Evolutionary conservation across 345 rosid genomes (phyloP).

Genomic region (Punica granatum): DNA sequence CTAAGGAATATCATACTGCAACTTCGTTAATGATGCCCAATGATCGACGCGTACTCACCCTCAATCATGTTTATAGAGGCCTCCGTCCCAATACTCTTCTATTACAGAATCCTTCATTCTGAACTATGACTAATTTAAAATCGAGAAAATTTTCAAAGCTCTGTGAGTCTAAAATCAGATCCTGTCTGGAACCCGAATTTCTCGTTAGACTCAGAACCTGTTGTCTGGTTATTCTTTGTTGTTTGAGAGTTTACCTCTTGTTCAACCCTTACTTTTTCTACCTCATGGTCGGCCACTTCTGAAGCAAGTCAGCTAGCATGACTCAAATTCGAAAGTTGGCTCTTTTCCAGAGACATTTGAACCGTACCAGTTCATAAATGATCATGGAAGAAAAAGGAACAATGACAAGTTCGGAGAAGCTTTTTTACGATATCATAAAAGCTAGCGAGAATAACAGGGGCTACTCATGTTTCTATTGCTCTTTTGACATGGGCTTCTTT

Average conservation of each 20-base stretch:
- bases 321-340: constrained; percentile 78
- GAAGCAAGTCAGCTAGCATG: constrained; percentile 83
- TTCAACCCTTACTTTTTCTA: constrained; percentile 50
- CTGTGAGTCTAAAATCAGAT: constrained; percentile 72
- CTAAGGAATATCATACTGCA: constrained; percentile 44
- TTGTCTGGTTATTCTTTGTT: constrained; percentile 40
- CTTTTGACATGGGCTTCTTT: too few relatives aligned
- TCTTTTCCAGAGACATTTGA: constrained; percentile 55
- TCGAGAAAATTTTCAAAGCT: constrained; percentile 58
- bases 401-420: too few relatives aligned
- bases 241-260: constrained; percentile 47
- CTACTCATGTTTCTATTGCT: too few relatives aligned
- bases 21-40: constrained; percentile 87
- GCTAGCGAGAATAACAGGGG: too few relatives aligned
- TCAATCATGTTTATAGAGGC: constrained; percentile 74
- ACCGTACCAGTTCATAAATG: too few relatives aligned
- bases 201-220: constrained; percentile 55
- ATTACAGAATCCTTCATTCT: constrained; percentile 27
- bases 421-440: too few relatives aligned
- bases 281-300: constrained; percentile 81
- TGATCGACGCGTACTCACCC: constrained; percentile 95
- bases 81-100: constrained; percentile 35
- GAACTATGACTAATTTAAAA: constrained; percentile 67
- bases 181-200: constrained; percentile 87
- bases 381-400: too few relatives aligned